Evolutionary conservation across 2,329 filamentous ascomycete genomes (phyloP).

Genomic region (Cylindrodendrum hubeiense): DNA sequence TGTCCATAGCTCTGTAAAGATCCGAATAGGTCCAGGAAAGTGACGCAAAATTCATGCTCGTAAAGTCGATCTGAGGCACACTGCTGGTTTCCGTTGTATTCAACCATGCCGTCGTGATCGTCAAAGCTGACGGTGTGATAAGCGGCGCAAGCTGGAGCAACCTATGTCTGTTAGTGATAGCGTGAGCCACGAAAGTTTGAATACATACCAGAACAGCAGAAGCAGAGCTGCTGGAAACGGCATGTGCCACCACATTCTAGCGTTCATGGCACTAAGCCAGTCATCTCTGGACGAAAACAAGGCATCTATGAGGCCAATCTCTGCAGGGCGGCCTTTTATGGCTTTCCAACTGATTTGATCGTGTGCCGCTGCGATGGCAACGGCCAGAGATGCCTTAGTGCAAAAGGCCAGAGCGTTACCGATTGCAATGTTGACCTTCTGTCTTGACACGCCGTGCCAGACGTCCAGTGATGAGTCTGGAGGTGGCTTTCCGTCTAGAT

Average conservation of each 20-base stretch:
- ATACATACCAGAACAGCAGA: background rate
- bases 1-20: background rate
- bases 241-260: constrained; percentile 3
- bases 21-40: background rate
- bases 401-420: constrained; percentile 6
- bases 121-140: constrained; percentile 1
- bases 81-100: background rate
- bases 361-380: constrained; percentile 1
- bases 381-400: constrained; percentile 3
- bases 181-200: background rate
- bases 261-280: background rate
- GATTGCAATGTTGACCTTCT: constrained; percentile 5
- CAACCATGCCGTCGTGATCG: background rate
- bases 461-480: constrained; percentile 1
- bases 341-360: constrained; percentile 7
- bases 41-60: constrained; percentile 8
- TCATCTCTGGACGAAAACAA: constrained; percentile 1
- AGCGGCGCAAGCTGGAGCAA: constrained; percentile 1
- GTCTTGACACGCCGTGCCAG: background rate
- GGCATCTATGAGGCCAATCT: background rate
- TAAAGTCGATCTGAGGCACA: background rate
- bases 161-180: background rate
- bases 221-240: background rate
- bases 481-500: background rate
- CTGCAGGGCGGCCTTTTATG: background rate